These are phyloP conservation scores for Russula earlei DNA, from an alignment of 768 basidiomycete genomes.

Conservation along the genomic window DNA sequence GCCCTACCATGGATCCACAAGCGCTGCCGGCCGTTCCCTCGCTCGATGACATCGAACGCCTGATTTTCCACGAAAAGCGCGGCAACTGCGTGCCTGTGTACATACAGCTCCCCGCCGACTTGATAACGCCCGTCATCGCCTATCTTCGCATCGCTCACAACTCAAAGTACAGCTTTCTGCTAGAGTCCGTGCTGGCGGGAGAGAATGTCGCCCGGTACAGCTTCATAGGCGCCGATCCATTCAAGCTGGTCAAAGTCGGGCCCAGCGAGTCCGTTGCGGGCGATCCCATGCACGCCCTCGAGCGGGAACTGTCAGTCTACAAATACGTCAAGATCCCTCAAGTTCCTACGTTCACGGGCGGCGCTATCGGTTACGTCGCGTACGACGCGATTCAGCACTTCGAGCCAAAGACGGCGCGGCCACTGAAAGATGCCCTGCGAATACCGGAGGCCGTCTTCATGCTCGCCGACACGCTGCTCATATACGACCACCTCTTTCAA, in stretches of 20 bases:
- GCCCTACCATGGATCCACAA: constrained; percentile 23
- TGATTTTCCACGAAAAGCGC: constrained; percentile 69
- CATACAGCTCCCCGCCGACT: constrained; percentile 88
- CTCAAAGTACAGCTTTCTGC: constrained; percentile 87
- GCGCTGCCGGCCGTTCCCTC: constrained; percentile 57
- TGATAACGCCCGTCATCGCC: constrained; percentile 94
- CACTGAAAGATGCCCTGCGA: constrained; percentile 65
- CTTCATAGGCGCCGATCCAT: constrained; percentile 94
- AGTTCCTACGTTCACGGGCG: constrained; percentile 91
- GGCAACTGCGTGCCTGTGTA: constrained; percentile 94
- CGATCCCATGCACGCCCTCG: constrained; percentile 77
- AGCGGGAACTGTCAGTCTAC: constrained; percentile 80
- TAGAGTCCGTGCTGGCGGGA: constrained; percentile 87
- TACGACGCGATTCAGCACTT: constrained; percentile 97
- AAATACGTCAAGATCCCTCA: constrained; percentile 88
- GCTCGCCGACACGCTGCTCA: constrained; percentile 89
- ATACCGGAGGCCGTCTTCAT: constrained; percentile 97
- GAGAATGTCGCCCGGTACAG: constrained; percentile 90
- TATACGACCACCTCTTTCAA: constrained; percentile 96
- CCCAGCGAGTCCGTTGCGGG: constrained; percentile 73
- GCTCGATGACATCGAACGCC: constrained; percentile 61
- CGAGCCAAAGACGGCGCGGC: constrained; percentile 81
- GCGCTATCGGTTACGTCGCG: constrained; percentile 93
- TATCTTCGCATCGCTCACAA: constrained; percentile 90
- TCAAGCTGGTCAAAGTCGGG: constrained; percentile 86